Evolutionary conservation across 192 early-diverging fungal species (phyloP), one percentile per base, ranked within the genome.

Genomic region (Umbelopsis ramanniana): DNA sequence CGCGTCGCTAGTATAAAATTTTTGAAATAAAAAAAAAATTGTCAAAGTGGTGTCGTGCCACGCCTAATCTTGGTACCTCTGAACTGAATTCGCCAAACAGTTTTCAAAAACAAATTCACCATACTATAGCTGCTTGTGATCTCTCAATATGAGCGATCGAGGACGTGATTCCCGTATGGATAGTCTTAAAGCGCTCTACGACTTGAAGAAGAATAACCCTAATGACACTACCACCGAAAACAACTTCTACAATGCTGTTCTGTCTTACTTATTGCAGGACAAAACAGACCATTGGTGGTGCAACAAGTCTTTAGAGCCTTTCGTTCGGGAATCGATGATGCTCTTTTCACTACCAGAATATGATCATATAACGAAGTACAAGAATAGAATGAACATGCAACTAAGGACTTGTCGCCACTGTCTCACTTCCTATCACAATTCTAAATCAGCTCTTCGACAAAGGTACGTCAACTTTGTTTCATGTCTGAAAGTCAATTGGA

Each of bases 171-270:
- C 57, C 19, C 57, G 26, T 17, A 22, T 63, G 57, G 57, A 63
- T 1, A 37, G 57, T 37, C 57, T 63, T 12, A 63, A 63, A 63
- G 33, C 17, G 4, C 57, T 63, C 19, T 63, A 63, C 26, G 57
- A 63, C 2, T 63, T 63, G 33, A 63, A 63, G 33, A 69, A 74
- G 21, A 35, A 67, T 23, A 47, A 68, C 19, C 74, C 66, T 6
- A 24, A 46, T 12, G 55, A 63, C 24, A 47, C 2, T 24, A 72
- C 57, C 11, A n/a, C 66, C 19, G 76, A 78, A 46, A 70, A 52
- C 29, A 68, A 86, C 76, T 85, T 79, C 76, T 79, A 88, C 24
- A 76, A 76, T 55, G 57, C 66, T 2, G 45, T 71, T n/a, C 52
- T 80, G 26, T 52, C 46, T 15, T 80, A 73, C 53, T 52, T 80